Evolutionary conservation across 139 green algal genomes (phyloP), one percentile per base, ranked within the genome.

Genomic region (Haematococcus lacustris): DNA sequence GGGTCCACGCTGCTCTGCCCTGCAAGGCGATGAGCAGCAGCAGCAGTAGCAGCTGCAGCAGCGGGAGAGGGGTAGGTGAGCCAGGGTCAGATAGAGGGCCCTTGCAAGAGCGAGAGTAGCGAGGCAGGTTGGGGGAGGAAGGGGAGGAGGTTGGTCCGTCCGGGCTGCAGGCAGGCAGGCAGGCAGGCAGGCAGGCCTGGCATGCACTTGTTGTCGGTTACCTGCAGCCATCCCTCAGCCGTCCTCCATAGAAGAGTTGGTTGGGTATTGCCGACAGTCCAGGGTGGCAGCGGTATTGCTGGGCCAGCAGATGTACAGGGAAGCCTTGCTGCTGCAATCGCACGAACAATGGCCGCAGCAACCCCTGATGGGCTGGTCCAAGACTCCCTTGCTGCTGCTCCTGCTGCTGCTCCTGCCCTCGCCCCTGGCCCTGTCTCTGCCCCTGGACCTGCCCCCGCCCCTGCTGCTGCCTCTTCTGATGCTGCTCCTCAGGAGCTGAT

Each of bases 331-430:
- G 71, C 26, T 76, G 60, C 37, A 97, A 80, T 41, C 92, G 83
- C 71, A 89, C 85, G 79, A 97, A 94, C 79, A 96, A 65, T 3
- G 90, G 81, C 38, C 92, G 78, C 32, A 80, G 59, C 70, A 96
- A 74, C 37, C 90, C 87, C 41, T 32, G 33, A 6, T 53, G 39
- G n/a, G 34, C 34, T 32, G 67, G 65, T 9, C 40, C 41, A 38
- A 40, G 13, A 32, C 40, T 43, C 60, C 43, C 17, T 23, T 70
- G 51, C 69, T 51, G 35, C 32, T 59, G 60, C 4, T 0, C 51
- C 1, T 61, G 66, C 23, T 35, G 43, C 4, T 63, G 6, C 1
- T 3, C 32, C 41, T 32, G 33, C 4, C 40, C 34, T n/a, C 34
- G 38, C 35, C 67, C 60, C 13, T 38, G 38, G 37, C 43, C 23